Evolutionary conservation across 306 rosid genomes (phyloP), one percentile per base, ranked within the genome.

Genomic region (Dryas drummondii): DNA sequence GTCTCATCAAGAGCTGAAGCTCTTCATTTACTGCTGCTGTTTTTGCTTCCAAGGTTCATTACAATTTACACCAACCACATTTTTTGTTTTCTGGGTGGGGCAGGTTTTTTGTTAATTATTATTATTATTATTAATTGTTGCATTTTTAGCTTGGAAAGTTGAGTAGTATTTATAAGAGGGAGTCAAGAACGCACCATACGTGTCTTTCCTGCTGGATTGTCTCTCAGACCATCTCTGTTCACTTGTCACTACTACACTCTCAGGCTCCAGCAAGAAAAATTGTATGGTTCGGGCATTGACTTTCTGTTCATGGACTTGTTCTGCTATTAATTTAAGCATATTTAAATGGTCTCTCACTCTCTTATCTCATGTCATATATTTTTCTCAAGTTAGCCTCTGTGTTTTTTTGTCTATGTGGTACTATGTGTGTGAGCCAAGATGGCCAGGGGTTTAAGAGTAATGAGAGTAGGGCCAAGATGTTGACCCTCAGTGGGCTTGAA

Each of bases 121-220:
- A 27, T 42, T 52, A 72, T 52, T 57, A 50, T 45, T 58, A 10
- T 58, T 44, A 55, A 26, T 68, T 32, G 37, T 56, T 66, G 59
- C 41, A 4, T 13, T 17, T 48, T 58, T 49, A 19, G 11, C 32
- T 26, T 27, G 49, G 48, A 40, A 66, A 56, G 32, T 9, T 55
- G 58, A 70, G 22, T 41, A 48, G 79, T 50, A 50, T 70, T 76
- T 75, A 61, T 57, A 80, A 75, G 86, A 86, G 97, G 87, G 87
- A 94, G 98, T 94, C 98, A 94, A 94, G 97, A 94, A 83, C 98
- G 97, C 96, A 94, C 98, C 98, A 88, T 84, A 86, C 78, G 13
- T 44, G 50, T 71, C 47, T 79, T 59, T 79, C 69, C 15, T 44
- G 53, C 65, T 12, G 37, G 63, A 57, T 44, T 73, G 37, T 73